Evolutionary conservation across 1,139 yeast species (phyloP).

Genomic region (Nakaseomyces kungkrabaensis): DNA sequence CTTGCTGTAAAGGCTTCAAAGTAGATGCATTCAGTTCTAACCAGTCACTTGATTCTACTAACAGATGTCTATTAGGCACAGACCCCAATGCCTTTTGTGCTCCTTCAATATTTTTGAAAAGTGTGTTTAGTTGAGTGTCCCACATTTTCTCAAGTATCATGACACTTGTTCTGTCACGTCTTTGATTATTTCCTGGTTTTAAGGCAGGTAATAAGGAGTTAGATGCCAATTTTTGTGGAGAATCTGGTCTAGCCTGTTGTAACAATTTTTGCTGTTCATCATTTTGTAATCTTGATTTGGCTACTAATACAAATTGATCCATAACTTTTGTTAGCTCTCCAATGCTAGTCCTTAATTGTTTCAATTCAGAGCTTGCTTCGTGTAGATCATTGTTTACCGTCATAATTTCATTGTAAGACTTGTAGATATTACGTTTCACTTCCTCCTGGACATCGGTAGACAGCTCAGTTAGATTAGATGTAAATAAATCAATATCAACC

Average conservation of each 20-base stretch:
- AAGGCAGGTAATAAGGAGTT: constrained; percentile 19
- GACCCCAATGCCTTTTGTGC: constrained; percentile 75
- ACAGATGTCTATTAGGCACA: constrained; percentile 70
- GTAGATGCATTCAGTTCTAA: constrained; percentile 80
- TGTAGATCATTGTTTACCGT: constrained; percentile 57
- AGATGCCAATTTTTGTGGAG: background rate
- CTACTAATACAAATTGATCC: constrained; percentile 59
- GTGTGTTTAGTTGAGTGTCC: constrained; percentile 61
- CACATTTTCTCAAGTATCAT: constrained; percentile 68
- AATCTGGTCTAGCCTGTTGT: background rate
- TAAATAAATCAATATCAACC: constrained; percentile 62
- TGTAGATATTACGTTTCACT: constrained; percentile 54
- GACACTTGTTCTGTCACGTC: constrained; percentile 58
- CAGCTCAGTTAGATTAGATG: constrained; percentile 45
- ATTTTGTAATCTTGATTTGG: constrained; percentile 46
- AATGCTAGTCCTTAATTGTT: constrained; percentile 50
- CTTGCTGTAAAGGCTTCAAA: constrained; percentile 69
- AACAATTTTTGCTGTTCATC: constrained; percentile 28
- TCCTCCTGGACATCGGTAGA: constrained; percentile 49
- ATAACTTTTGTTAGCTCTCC: constrained; percentile 54
- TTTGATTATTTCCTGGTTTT: constrained; percentile 13
- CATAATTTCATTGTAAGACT: constrained; percentile 64
- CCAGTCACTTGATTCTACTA: constrained; percentile 80
- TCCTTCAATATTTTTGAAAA: constrained; percentile 82
- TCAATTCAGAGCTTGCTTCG: constrained; percentile 54